phyloP scores from a whole-genome alignment of 768 basidiomycete genomes.

The Kondoa malvinella region DNA sequence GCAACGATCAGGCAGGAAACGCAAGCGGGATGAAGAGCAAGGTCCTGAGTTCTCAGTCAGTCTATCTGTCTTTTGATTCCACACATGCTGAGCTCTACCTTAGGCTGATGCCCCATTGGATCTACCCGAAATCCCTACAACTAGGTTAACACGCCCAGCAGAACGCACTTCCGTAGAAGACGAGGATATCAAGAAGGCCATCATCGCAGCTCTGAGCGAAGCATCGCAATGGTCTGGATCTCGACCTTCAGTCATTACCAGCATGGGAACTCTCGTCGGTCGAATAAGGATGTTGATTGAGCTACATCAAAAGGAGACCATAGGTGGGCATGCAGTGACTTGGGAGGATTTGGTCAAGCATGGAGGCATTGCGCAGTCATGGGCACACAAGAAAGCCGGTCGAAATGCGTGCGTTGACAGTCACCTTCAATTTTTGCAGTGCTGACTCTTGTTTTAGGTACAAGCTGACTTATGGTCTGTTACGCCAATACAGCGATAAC shows the following conservation, averaged over 20 bases:
- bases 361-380: conserved; percentile 2
- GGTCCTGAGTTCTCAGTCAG: neutral
- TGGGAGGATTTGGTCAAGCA: conserved; percentile 1
- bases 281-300: neutral
- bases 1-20: neutral
- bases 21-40: neutral
- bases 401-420: neutral
- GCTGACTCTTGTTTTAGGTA: neutral
- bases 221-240: neutral
- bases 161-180: neutral
- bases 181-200: neutral
- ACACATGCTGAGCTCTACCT: neutral
- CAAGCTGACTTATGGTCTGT: neutral
- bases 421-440: neutral
- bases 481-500: neutral
- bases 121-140: neutral
- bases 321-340: neutral
- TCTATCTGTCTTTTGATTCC: neutral
- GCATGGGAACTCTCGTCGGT: neutral
- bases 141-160: neutral
- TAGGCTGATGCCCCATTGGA: neutral
- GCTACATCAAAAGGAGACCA: neutral
- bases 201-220: neutral
- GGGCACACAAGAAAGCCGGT: conserved; percentile 3
- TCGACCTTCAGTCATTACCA: conserved; percentile 1